Evolutionary conservation across 2,329 filamentous ascomycete species (phyloP).

Genomic region (Alternaria atra): DNA sequence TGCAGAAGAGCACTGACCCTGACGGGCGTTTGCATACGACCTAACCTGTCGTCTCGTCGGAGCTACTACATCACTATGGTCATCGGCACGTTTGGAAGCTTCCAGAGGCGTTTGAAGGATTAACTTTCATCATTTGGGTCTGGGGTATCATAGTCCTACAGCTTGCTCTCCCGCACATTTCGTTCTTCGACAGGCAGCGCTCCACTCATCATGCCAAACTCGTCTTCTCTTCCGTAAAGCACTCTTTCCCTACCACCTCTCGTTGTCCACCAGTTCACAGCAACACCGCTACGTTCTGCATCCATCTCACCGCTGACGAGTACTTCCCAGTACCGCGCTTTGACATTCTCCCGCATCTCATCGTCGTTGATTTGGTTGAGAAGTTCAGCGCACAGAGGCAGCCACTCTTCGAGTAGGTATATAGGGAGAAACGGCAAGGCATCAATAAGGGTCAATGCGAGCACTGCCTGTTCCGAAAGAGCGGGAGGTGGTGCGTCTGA

Average conservation of each 20-base stretch:
- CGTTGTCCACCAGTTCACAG: conserved; percentile 86
- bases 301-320: conserved; percentile 87
- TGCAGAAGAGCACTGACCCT: conserved; percentile 1
- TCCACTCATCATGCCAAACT: conserved; percentile 64
- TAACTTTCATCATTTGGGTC: conserved; percentile 20
- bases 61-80: not conserved
- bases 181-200: conserved; percentile 53
- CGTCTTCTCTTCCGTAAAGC: conserved; percentile 62
- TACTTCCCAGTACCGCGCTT: conserved; percentile 80
- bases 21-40: not conserved
- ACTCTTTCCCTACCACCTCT: conserved; percentile 67
- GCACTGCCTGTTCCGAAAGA: conserved; percentile 80
- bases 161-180: conserved; percentile 55
- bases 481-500: conserved; percentile 47
- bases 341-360: conserved; percentile 69
- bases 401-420: conserved; percentile 79
- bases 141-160: conserved; percentile 48
- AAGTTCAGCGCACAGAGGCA: conserved; percentile 74
- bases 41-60: not conserved
- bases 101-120: not conserved
- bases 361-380: conserved; percentile 71
- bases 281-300: conserved; percentile 79
- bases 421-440: conserved; percentile 77
- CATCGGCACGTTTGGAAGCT: not conserved
- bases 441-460: conserved; percentile 81